These are phyloP conservation scores for Phoma sp. DNA, from an alignment of 2,329 filamentous ascomycete species.

Conservation along the genomic window DNA sequence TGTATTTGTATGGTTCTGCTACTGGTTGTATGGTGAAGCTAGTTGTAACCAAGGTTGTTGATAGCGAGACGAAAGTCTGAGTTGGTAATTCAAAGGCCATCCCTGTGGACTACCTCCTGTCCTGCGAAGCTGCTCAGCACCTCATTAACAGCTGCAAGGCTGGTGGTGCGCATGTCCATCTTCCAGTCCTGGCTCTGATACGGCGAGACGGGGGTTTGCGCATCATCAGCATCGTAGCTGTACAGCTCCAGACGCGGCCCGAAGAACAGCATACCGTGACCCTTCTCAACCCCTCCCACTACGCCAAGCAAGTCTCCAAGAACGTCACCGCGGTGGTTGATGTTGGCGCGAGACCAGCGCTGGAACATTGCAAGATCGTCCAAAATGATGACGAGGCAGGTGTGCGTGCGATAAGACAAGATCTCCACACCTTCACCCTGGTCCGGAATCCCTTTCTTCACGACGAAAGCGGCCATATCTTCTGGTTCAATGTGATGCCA, in stretches of 20 bases:
- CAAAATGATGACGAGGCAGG: slow-evolving; percentile 33
- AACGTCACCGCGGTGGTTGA: slow-evolving; percentile 29
- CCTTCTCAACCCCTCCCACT: slow-evolving; percentile 19
- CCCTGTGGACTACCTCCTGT: neutral
- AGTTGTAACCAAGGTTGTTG: too few relatives aligned
- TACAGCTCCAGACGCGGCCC: slow-evolving; percentile 37
- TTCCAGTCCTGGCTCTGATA: neutral
- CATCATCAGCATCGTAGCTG: slow-evolving; percentile 21
- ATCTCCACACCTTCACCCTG: neutral
- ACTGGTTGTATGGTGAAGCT: too few relatives aligned
- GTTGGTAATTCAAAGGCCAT: neutral
- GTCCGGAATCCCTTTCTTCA: slow-evolving; percentile 8
- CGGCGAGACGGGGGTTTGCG: neutral
- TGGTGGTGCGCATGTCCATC: slow-evolving; percentile 18
- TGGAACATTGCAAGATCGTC: slow-evolving; percentile 29
- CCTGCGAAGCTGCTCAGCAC: slow-evolving; percentile 7
- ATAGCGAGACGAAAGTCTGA: too few relatives aligned
- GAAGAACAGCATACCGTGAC: slow-evolving; percentile 34
- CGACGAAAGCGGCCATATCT: slow-evolving; percentile 29
- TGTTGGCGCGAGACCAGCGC: slow-evolving; percentile 12
- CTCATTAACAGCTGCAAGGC: slow-evolving; percentile 3
- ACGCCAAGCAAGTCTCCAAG: slow-evolving; percentile 27
- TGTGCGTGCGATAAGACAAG: slow-evolving; percentile 19
- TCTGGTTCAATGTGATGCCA: slow-evolving; percentile 21
- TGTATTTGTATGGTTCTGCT: too few relatives aligned